Conservation (phyloP, 441 rosid genomes). For the Erodium moschatum region DNA sequence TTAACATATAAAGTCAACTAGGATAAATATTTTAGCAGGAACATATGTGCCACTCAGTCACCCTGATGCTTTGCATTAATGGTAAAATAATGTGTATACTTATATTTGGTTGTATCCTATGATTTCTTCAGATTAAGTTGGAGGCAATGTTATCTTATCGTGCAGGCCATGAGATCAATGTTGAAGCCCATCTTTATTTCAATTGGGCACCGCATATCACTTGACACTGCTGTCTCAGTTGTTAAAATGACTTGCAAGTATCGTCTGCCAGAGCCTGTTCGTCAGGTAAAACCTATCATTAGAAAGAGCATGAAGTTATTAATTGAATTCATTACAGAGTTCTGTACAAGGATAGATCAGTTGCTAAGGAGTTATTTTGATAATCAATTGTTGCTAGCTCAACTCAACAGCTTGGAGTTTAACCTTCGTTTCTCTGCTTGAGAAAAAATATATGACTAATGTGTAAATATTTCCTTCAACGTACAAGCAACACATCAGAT, state of each 20-base stretch:
- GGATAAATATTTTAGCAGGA: too few species aligned
- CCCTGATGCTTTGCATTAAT: not conserved
- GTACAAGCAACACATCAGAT: not conserved
- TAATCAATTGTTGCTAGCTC: not conserved
- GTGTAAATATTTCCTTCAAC: not conserved
- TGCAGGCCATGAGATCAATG: slow-evolving; percentile 63
- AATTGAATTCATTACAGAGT: not conserved
- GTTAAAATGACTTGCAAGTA: slow-evolving; percentile 62
- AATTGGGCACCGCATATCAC: slow-evolving; percentile 73
- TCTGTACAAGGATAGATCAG: not conserved
- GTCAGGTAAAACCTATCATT: slow-evolving; percentile 50
- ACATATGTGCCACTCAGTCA: not conserved
- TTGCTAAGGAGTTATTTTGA: not conserved
- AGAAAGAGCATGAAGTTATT: not conserved
- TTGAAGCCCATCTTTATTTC: slow-evolving; percentile 67
- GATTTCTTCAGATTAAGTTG: not conserved
- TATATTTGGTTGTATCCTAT: not conserved
- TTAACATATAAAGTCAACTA: too few species aligned
- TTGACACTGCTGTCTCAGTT: slow-evolving; percentile 52
- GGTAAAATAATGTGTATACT: not conserved
- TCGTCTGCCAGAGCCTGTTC: slow-evolving; percentile 80
- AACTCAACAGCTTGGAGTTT: not conserved
- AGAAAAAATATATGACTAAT: not conserved
- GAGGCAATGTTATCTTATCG: not conserved
- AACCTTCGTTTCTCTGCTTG: not conserved